phyloP scores from a whole-genome alignment of 2,329 filamentous ascomycete species.

The Diaporthe citri region DNA sequence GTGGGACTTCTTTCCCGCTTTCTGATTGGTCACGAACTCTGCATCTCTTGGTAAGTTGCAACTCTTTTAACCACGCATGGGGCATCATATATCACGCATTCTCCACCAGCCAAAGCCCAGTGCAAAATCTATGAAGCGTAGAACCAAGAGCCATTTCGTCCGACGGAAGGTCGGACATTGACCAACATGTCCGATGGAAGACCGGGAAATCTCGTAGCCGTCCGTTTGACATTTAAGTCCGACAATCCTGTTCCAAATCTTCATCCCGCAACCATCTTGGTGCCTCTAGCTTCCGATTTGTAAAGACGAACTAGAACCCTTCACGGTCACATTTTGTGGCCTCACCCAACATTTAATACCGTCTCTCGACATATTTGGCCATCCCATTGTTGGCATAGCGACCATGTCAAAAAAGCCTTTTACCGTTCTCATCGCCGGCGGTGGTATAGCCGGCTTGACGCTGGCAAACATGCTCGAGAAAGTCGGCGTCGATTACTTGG shows the following conservation, averaged over 20 bases:
- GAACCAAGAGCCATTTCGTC: not conserved
- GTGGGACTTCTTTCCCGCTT: not conserved
- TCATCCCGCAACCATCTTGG: not conserved
- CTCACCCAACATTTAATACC: not conserved
- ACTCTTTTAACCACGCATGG: not conserved
- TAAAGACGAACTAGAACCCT: not conserved
- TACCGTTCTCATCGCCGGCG: constrained; percentile 61
- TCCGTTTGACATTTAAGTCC: not conserved
- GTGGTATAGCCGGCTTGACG: constrained; percentile 60
- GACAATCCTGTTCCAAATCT: not conserved
- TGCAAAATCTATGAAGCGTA: not conserved
- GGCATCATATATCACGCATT: not conserved
- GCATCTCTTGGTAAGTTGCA: not conserved
- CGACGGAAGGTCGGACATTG: not conserved
- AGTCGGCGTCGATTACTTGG: constrained; percentile 59
- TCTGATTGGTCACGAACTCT: not conserved
- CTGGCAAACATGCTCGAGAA: constrained; percentile 58
- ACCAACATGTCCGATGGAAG: not conserved
- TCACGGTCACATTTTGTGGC: not conserved
- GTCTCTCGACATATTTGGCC: not conserved
- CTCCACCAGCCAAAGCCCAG: not conserved
- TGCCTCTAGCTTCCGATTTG: not conserved
- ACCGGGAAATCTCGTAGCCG: not conserved
- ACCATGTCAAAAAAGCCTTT: constrained; percentile 1
- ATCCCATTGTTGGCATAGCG: not conserved